Evolutionary conservation across 805 yeast genomes (phyloP).

Genomic region (Millerozyma miso): DNA sequence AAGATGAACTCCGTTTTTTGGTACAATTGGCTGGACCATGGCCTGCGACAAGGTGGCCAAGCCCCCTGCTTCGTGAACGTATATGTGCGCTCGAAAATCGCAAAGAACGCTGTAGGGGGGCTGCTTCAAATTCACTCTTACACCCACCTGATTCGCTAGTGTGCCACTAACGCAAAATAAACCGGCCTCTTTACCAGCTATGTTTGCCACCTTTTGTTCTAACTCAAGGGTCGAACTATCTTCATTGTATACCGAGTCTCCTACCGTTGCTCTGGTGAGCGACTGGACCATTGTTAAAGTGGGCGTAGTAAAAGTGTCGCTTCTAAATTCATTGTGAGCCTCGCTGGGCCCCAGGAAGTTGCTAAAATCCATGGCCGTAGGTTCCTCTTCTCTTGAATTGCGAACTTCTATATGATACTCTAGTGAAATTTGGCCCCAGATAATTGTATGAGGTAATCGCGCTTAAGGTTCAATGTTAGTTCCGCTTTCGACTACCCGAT

Average conservation of each 20-base stretch:
- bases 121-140: conserved; percentile 35
- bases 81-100: conserved; percentile 36
- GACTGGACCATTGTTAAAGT: conserved; percentile 67
- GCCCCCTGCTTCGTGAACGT: conserved; percentile 39
- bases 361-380: conserved; percentile 12
- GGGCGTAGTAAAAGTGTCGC: conserved; percentile 89
- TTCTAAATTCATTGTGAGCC: conserved; percentile 39
- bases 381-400: too few species aligned
- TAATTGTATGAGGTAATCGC: neutral
- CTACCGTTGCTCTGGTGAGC: conserved; percentile 24
- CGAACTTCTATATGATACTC: too few species aligned
- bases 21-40: conserved; percentile 35
- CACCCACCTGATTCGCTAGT: conserved; percentile 37
- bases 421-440: neutral
- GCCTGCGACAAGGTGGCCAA: conserved; percentile 41
- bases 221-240: conserved; percentile 31
- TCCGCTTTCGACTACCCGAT: neutral
- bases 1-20: conserved; percentile 30
- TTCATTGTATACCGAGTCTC: conserved; percentile 42
- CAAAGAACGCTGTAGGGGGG: conserved; percentile 41
- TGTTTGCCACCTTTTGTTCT: conserved; percentile 28
- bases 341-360: conserved; percentile 14
- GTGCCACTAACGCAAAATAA: conserved; percentile 42
- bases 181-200: conserved; percentile 39
- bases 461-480: neutral